Percentiles rank a stretch among this genome's conserved stretches.
Conservation (phyloP, 2,329 filamentous ascomycete species). For the Venturia effusa region DNA sequence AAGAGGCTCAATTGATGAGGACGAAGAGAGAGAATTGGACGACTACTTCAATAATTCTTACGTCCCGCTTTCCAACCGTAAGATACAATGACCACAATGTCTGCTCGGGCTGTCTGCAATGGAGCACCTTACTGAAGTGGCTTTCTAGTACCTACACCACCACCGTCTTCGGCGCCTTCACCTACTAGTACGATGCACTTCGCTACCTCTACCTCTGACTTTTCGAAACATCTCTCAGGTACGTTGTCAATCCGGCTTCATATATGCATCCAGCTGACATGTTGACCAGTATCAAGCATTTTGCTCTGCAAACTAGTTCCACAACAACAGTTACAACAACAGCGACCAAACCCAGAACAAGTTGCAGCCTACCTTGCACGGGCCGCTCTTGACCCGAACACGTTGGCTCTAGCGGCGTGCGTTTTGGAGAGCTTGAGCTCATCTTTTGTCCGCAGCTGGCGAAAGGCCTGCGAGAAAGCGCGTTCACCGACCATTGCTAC, state of each 20-base stretch:
- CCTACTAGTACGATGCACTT: slow-evolving; percentile 17
- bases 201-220: background rate
- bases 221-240: background rate
- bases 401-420: slow-evolving; percentile 27
- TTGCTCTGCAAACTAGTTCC: slow-evolving; percentile 28
- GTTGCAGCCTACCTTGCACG: slow-evolving; percentile 22
- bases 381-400: slow-evolving; percentile 21
- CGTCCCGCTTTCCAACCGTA: slow-evolving; percentile 22
- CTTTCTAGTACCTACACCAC: slow-evolving; percentile 27
- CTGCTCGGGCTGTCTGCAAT: too few species aligned
- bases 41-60: slow-evolving; percentile 26
- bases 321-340: slow-evolving; percentile 20
- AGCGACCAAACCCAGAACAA: slow-evolving; percentile 19
- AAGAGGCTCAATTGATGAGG: background rate
- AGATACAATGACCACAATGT: too few species aligned
- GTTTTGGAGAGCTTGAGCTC: slow-evolving; percentile 25
- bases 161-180: slow-evolving; percentile 12
- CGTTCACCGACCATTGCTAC: background rate
- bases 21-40: slow-evolving; percentile 21
- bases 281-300: slow-evolving; percentile 20
- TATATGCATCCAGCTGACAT: slow-evolving; percentile 6
- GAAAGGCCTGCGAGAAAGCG: slow-evolving; percentile 13
- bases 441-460: slow-evolving; percentile 23
- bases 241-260: background rate
- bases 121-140: background rate